phyloP scores from a whole-genome alignment of 768 basidiomycete species.

The Naganishia antarctica region DNA sequence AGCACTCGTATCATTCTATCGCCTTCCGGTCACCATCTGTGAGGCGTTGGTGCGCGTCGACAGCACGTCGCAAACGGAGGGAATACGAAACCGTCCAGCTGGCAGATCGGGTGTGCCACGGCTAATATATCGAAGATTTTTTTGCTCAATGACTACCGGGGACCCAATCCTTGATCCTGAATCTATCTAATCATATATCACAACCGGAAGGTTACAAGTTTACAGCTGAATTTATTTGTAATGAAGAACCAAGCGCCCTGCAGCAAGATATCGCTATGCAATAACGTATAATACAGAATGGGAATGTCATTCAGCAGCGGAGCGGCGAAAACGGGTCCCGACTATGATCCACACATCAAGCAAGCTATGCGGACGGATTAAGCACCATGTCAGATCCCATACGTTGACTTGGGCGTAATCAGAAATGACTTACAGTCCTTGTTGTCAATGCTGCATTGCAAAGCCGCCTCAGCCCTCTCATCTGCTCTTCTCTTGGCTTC shows the following conservation, averaged over 20 bases:
- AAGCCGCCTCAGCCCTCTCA: slow-evolving; percentile 48
- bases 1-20: too few species aligned
- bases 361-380: slow-evolving; percentile 13
- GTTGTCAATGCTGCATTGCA: slow-evolving; percentile 49
- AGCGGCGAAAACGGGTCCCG: background rate
- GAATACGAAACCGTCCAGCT: too few species aligned
- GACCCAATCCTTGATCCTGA: background rate
- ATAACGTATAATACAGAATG: slow-evolving; percentile 9
- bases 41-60: too few species aligned
- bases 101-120: too few species aligned
- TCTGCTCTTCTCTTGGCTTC: slow-evolving; percentile 48
- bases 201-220: background rate
- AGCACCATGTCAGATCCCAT: too few species aligned
- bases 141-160: too few species aligned
- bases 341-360: slow-evolving; percentile 20
- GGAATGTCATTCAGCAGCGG: background rate
- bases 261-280: slow-evolving; percentile 3
- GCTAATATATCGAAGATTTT: too few species aligned
- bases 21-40: too few species aligned
- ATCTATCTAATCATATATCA: background rate
- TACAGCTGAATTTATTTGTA: background rate
- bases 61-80: too few species aligned
- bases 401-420: too few species aligned
- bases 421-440: slow-evolving; percentile 42
- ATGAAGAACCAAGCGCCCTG: background rate